Conservation (phyloP, 768 basidiomycete species). For the Lactarius tabidus region DNA sequence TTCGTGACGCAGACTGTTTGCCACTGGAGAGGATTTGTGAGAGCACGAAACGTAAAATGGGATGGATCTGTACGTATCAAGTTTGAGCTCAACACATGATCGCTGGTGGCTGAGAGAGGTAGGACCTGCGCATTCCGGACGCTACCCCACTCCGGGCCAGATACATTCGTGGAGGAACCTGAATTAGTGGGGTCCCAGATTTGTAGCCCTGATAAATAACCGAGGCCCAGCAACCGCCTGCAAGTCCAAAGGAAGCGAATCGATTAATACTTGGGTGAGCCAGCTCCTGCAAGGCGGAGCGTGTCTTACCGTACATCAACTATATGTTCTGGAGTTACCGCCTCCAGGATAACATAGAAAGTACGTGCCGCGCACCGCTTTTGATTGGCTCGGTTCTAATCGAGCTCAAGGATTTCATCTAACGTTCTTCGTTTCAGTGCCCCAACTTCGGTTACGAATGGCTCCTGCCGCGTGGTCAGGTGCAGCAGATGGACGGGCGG, state of each 20-base stretch:
- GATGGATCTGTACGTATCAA: constrained; percentile 34
- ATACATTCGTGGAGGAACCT: constrained; percentile 40
- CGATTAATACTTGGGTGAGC: constrained; percentile 22
- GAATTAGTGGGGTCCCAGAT: constrained; percentile 62
- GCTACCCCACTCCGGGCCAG: constrained; percentile 35
- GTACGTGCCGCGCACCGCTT: constrained; percentile 12
- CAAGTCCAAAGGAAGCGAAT: background rate
- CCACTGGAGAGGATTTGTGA: constrained; percentile 21
- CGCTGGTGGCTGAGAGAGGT: constrained; percentile 28
- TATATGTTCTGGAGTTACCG: constrained; percentile 35
- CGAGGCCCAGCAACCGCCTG: constrained; percentile 50
- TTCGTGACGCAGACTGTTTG: constrained; percentile 36
- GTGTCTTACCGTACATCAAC: constrained; percentile 46
- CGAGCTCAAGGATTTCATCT: constrained; percentile 29
- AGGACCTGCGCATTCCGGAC: constrained; percentile 42
- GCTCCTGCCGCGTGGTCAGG: background rate
- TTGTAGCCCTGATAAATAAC: constrained; percentile 50
- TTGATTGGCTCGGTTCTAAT: constrained; percentile 18
- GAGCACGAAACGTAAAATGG: constrained; percentile 4
- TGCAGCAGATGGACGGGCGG: constrained; percentile 26
- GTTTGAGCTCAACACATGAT: constrained; percentile 33
- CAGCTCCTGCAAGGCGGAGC: constrained; percentile 24
- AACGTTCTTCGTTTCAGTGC: constrained; percentile 19
- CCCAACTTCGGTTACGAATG: constrained; percentile 20
- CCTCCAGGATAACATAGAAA: constrained; percentile 31